These are phyloP conservation scores for Dillenia suffruticosa DNA, from an alignment of 164 flowering plant species.

Conservation along the genomic window DNA sequence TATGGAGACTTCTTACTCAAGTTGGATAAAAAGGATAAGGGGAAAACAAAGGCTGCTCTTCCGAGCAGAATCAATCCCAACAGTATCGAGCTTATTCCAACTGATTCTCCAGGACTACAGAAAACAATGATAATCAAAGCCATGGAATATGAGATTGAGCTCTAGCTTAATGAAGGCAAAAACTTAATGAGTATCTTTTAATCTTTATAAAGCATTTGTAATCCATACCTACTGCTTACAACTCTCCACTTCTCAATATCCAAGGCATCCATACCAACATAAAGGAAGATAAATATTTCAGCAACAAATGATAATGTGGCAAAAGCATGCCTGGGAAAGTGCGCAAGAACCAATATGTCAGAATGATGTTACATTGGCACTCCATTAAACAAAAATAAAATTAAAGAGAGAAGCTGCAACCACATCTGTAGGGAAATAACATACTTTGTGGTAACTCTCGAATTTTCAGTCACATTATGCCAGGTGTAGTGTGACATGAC, in stretches of 20 bases:
- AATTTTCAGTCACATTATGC: neutral
- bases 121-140: neutral
- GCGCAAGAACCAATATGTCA: neutral
- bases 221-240: conserved; percentile 32
- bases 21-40: conserved; percentile 36
- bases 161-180: too few relatives aligned
- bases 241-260: conserved; percentile 69
- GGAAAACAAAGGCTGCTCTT: conserved; percentile 53
- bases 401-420: neutral
- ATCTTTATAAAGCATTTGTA: neutral
- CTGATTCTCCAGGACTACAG: conserved; percentile 41
- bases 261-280: conserved; percentile 97
- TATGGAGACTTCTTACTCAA: conserved; percentile 22
- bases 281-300: conserved; percentile 86
- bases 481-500: conserved; percentile 55
- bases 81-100: conserved; percentile 40
- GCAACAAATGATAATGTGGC: conserved; percentile 84
- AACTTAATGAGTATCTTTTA: too few relatives aligned
- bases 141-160: too few relatives aligned
- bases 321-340: conserved; percentile 69
- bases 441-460: conserved; percentile 21
- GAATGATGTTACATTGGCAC: too few relatives aligned
- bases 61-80: conserved; percentile 37
- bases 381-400: conserved; percentile 1
- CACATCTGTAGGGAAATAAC: neutral